Evolutionary conservation across 108 stramenopile genomes (phyloP), one percentile per base, ranked within the genome.

Genomic region (Mediolabrus comicus): DNA sequence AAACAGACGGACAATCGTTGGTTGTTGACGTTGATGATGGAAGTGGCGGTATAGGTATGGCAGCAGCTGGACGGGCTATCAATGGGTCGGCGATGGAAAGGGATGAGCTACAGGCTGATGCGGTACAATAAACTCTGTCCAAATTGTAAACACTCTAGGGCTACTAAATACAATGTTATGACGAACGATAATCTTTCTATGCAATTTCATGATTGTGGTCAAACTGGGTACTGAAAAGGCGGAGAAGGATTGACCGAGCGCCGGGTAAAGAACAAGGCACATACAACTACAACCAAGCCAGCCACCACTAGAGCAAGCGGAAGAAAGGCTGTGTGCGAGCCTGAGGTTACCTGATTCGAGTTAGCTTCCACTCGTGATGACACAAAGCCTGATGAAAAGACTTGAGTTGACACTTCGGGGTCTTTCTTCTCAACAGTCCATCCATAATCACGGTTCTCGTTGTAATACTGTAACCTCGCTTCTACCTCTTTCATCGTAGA

Each of bases 11-110:
- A 16, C 69, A 66, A 27, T 49, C 54, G 11, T 39, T 83, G 36
- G 62, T 72, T 16, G 68, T 79, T 25, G 74, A 83, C n/a, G 82
- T 83, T 25, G 82, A 83, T 58, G 82, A 83, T 77, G 81, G 76
- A 26, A 77, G 72, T 59, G 81, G 81, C 12, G 81, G 76, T 3
- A 77, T 82, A 31, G 81, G 81, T 27, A 72, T 66, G 55, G 59
- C 65, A 14, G 35, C 51, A 17, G 73, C 76, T 19, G 34, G 59
- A 31, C 69, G 77, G 8, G 41, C 16, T 34, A 5, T 56, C 22
- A 57, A 77, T 25, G 49, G 41, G 11, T 39, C 17, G 5, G 12
- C 52, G 12, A 59, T 24, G 22, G 64, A 59, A 22, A 52, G 28
- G 59, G 59, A 61, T 3, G 39, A 62, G 62, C 39, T 78, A 7